Evolutionary conservation across 345 rosid species (phyloP).

Genomic region (rapeseed (Brassica napus)): Da-Ae NC_063446.1:32333501-32334000

Average conservation of each 20-base stretch:
- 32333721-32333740: not conserved
- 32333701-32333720: not conserved
- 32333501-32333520: not conserved
- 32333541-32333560: not conserved
- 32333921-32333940: too few species aligned
- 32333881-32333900: not conserved
- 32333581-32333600: not conserved
- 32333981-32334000: not conserved
- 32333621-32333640: not conserved
- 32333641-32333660: not conserved
- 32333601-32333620: not conserved
- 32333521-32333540: not conserved
- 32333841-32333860: conserved; percentile 40
- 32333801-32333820: not conserved
- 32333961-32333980: too few species aligned
- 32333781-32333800: not conserved
- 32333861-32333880: conserved; percentile 43
- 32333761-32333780: too few species aligned
- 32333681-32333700: not conserved
- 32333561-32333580: not conserved
- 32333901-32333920: conserved; percentile 4
- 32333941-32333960: not conserved
- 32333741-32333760: not conserved
- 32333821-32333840: not conserved
- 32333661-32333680: not conserved